Percentiles rank a stretch among this genome's conserved stretches.
phyloP scores from a whole-genome alignment of 108 stramenopile species.

The Fragilaria crotonensis region DNA sequence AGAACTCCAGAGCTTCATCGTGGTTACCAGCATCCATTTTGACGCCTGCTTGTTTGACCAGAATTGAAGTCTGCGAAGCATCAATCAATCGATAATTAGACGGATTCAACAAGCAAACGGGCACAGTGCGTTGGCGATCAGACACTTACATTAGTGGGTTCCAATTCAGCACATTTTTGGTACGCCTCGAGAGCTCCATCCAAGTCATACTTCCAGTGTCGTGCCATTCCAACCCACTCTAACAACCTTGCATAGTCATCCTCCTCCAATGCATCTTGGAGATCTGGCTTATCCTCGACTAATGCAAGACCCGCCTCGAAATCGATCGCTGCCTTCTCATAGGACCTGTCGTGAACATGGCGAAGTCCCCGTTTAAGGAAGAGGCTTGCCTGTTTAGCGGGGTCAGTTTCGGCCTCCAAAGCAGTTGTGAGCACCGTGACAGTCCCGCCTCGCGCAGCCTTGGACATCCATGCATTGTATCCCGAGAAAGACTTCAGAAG shows the following conservation, averaged over 20 bases:
- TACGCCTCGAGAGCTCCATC: conserved; percentile 68
- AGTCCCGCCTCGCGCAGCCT: conserved; percentile 58
- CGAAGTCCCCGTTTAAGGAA: conserved; percentile 68
- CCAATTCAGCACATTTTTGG: conserved; percentile 63
- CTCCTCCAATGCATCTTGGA: conserved; percentile 39
- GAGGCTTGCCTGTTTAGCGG: conserved; percentile 31
- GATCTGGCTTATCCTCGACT: conserved; percentile 35
- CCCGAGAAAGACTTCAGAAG: conserved; percentile 76
- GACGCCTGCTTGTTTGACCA: conserved; percentile 86
- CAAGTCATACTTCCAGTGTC: conserved; percentile 81
- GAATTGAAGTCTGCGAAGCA: conserved; percentile 64
- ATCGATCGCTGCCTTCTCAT: conserved; percentile 40
- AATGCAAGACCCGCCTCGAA: conserved; percentile 60
- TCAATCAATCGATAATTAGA: no score
- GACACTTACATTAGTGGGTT: conserved; percentile 71
- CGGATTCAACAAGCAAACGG: no score
- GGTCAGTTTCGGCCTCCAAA: conserved; percentile 25
- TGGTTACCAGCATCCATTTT: conserved; percentile 78
- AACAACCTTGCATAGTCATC: conserved; percentile 65
- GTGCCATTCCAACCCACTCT: conserved; percentile 86
- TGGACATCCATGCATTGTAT: conserved; percentile 81
- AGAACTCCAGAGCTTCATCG: conserved; percentile 58
- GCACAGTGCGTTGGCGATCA: no score
- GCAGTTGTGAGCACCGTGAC: conserved; percentile 32
- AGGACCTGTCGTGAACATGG: conserved; percentile 66